These are phyloP conservation scores for Artemisia annua DNA, from an alignment of 129 eudicot species.

Conservation along the genomic window DNA sequence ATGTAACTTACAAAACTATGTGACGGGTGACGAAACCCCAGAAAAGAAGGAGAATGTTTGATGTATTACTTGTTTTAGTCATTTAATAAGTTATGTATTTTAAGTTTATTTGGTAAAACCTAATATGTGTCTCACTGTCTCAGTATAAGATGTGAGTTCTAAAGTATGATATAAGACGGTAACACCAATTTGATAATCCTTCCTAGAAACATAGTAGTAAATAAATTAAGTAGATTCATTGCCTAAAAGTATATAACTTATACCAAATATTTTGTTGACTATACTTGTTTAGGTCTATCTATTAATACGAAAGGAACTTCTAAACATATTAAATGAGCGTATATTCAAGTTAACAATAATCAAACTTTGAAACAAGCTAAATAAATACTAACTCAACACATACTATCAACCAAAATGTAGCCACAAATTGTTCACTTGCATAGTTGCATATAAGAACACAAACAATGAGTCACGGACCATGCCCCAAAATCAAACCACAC, in stretches of 20 bases:
- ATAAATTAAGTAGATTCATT: too few species aligned
- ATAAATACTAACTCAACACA: neutral
- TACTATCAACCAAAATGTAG: slow-evolving; percentile 14
- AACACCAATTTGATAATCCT: too few species aligned
- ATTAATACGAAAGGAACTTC: neutral
- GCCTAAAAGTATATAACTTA: too few species aligned
- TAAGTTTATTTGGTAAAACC: too few species aligned
- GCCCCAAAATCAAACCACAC: neutral
- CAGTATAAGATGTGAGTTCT: too few species aligned
- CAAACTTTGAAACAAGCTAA: slow-evolving; percentile 14
- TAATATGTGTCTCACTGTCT: too few species aligned
- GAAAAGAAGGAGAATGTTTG: neutral
- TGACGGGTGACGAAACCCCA: neutral
- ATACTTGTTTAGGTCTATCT: neutral
- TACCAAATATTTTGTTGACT: too few species aligned
- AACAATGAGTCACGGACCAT: slow-evolving; percentile 10
- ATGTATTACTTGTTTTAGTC: neutral
- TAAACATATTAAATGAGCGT: neutral
- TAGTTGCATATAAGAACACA: slow-evolving; percentile 20
- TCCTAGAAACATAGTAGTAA: too few species aligned
- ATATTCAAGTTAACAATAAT: neutral
- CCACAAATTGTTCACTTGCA: slow-evolving; percentile 25
- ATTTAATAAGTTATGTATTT: neutral
- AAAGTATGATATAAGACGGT: too few species aligned
- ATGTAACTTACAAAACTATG: neutral